Percentiles rank a stretch among this genome's conserved stretches.
Evolutionary conservation across 148 eudicot species (phyloP).

Genomic region (Nepenthes gracilis): DNA sequence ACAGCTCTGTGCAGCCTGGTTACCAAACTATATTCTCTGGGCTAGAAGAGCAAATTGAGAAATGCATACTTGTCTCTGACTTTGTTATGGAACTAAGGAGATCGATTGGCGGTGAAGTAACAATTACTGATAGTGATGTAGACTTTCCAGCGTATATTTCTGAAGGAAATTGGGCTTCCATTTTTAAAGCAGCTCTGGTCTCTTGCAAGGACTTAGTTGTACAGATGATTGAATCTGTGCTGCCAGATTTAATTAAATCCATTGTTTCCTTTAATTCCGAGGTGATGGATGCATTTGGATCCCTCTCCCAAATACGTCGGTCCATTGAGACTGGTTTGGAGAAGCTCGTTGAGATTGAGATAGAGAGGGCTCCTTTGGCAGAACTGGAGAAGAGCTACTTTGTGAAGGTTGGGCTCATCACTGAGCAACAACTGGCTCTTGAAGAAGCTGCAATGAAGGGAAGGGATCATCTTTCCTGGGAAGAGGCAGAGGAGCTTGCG

Average conservation of each 20-base stretch:
- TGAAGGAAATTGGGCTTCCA: slow-evolving; percentile 65
- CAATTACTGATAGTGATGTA: slow-evolving; percentile 15
- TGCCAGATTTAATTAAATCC: slow-evolving; percentile 58
- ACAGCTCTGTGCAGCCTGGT: slow-evolving; percentile 24
- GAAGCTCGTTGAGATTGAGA: slow-evolving; percentile 77
- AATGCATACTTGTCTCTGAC: slow-evolving; percentile 56
- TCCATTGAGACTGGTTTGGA: slow-evolving; percentile 75
- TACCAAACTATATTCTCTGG: slow-evolving; percentile 34
- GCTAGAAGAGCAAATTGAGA: slow-evolving; percentile 72
- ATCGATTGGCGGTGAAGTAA: slow-evolving; percentile 21
- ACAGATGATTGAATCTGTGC: slow-evolving; percentile 52
- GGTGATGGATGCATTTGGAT: slow-evolving; percentile 81
- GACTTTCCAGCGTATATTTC: slow-evolving; percentile 12
- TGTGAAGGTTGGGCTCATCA: slow-evolving; percentile 77
- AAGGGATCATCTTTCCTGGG: slow-evolving; percentile 96
- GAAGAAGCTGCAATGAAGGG: slow-evolving; percentile 94
- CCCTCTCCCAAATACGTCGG: slow-evolving; percentile 64
- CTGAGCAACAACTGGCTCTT: slow-evolving; percentile 86
- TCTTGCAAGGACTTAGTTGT: slow-evolving; percentile 57
- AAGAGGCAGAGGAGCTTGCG: slow-evolving; percentile 98
- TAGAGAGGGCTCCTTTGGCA: slow-evolving; percentile 62
- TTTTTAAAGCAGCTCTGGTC: slow-evolving; percentile 38
- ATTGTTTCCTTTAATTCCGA: slow-evolving; percentile 60
- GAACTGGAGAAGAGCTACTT: slow-evolving; percentile 86
- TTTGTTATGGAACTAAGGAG: slow-evolving; percentile 50